Conservation (phyloP, 1,139 yeast species). For the Sugiyamaella novakii region DNA sequence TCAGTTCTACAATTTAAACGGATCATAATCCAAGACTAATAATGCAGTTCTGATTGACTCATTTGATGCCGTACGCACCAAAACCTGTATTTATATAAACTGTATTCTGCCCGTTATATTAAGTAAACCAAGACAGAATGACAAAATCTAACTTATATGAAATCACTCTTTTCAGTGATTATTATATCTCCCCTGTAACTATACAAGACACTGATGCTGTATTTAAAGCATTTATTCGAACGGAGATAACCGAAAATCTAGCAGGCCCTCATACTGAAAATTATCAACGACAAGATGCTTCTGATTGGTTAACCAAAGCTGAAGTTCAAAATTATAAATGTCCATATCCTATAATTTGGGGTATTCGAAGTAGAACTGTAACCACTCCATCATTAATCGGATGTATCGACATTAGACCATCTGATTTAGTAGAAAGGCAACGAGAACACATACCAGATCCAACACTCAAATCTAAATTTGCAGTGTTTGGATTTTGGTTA, state of each 20-base stretch:
- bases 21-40: no score
- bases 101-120: no score
- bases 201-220: conserved; percentile 21
- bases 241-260: conserved; percentile 25
- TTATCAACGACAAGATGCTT: conserved; percentile 26
- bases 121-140: no score
- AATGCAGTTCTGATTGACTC: no score
- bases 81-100: background rate
- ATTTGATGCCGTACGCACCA: conserved; percentile 12
- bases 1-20: no score
- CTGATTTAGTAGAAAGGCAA: conserved; percentile 16
- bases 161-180: conserved; percentile 17
- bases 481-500: conserved; percentile 31
- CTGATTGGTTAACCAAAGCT: conserved; percentile 13
- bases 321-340: background rate
- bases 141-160: background rate
- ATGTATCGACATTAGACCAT: conserved; percentile 23
- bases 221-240: conserved; percentile 24
- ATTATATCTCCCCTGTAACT: conserved; percentile 19
- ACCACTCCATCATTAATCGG: conserved; percentile 22
- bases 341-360: conserved; percentile 23
- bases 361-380: conserved; percentile 24
- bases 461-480: conserved; percentile 14
- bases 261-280: conserved; percentile 27
- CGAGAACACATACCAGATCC: conserved; percentile 17